Evolutionary conservation across 345 rosid species (phyloP).

Genomic region (Aurinia saxatilis): DNA sequence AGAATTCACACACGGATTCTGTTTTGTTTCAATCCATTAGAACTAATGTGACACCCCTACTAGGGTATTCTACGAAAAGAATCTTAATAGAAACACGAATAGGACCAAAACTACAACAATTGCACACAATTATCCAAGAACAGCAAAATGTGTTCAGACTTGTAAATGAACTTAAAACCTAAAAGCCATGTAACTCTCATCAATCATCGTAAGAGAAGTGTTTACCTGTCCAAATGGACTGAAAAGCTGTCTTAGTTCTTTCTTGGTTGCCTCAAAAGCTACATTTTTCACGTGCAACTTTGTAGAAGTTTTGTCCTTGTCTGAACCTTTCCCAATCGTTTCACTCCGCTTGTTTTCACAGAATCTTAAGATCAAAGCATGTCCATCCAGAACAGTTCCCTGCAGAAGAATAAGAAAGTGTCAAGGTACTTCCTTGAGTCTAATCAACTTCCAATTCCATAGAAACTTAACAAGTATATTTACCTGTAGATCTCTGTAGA

Average conservation of each 20-base stretch:
- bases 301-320: slow-evolving; percentile 58
- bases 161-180: neutral
- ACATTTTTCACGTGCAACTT: slow-evolving; percentile 84
- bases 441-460: neutral
- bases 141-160: neutral
- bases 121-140: neutral
- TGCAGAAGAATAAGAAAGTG: slow-evolving; percentile 19
- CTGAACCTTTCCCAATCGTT: slow-evolving; percentile 39
- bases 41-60: neutral
- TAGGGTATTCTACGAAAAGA: neutral
- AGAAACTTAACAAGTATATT: slow-evolving; percentile 4
- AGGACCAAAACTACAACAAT: neutral
- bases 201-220: neutral
- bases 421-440: neutral
- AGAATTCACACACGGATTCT: neutral
- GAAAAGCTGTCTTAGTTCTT: slow-evolving; percentile 81
- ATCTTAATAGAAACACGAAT: neutral
- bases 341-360: slow-evolving; percentile 76
- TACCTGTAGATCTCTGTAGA: slow-evolving; percentile 74
- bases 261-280: slow-evolving; percentile 92
- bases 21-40: neutral
- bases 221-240: slow-evolving; percentile 93
- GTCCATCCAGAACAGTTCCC: slow-evolving; percentile 92
- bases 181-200: neutral
- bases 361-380: slow-evolving; percentile 77